Evolutionary conservation across 345 rosid species (phyloP), one percentile per base, ranked within the genome.

Genomic region (Cardiospermum halicacabum): DNA sequence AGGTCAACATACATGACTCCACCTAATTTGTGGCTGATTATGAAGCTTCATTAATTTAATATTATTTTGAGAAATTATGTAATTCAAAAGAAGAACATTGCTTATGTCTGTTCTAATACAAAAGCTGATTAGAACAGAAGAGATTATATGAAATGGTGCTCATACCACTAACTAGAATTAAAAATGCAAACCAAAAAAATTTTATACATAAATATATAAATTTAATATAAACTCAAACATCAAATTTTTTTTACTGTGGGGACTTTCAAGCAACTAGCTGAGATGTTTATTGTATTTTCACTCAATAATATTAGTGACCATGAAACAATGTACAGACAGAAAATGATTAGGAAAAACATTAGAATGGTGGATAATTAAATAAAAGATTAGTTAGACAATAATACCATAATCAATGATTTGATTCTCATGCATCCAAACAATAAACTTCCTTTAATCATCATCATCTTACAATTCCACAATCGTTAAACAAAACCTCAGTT

Each of bases 1-100:
- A n/a, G 7, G 74, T 65, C 74, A 74, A 65, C 48, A 65, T 65
- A 18, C 1, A 49, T 48, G 54, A 22, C n/a, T 22, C 70, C 36
- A 11, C 45, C 53, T 69, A 58, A 34, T 63, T 63, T 25, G 60
- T 32, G n/a, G 3, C 18, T 47, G 22, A 15, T 34, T 22, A 32
- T 16, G 31, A 22, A 13, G 25, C 13, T 24, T 19, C 12, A 11
- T 1, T 19, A 25, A 11, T 51, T 51, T 7, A 15, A 26, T 10
- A 3, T 36, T 24, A 7, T 47, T 6, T 47, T 8, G n/a, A 16
- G 10, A 16, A 47, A 47, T 47, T 47, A 16, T 43, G 22, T 43
- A 43, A 43, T 43, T 43, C n/a, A n/a, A 43, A 16, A 43, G 49
- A 3, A 21, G 19, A 43, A 43, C 21, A 43, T n/a, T 18, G 19